These are phyloP conservation scores for Leptographium lundbergii DNA, from an alignment of 2,329 filamentous ascomycete species.

Conservation along the genomic window DNA sequence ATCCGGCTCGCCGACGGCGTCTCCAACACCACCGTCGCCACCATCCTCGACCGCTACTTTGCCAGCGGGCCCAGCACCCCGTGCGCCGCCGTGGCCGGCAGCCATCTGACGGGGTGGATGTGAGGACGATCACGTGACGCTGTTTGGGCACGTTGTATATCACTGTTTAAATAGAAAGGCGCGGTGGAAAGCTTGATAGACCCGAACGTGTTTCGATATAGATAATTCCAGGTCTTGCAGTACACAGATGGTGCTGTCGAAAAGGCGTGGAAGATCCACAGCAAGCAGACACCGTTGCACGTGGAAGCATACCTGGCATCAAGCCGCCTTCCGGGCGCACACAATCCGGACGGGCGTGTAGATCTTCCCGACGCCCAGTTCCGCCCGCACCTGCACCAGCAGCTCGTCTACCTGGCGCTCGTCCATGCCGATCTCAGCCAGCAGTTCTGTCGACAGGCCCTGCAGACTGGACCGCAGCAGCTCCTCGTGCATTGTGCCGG, in stretches of 20 bases:
- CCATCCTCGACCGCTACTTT: neutral
- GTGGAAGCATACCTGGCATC: too few relatives aligned
- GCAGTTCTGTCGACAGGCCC: neutral
- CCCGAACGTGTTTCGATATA: too few relatives aligned
- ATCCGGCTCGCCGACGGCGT: slow-evolving; percentile 17
- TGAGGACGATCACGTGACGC: neutral
- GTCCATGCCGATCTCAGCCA: neutral
- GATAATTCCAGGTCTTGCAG: too few relatives aligned
- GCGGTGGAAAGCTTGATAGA: too few relatives aligned
- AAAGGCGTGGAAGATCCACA: too few relatives aligned
- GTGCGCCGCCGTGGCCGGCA: neutral
- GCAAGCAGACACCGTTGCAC: too few relatives aligned
- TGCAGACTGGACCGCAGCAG: neutral
- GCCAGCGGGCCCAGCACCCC: neutral
- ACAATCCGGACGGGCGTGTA: neutral
- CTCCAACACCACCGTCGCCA: neutral
- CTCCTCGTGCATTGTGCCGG: neutral
- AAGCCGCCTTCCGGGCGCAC: neutral
- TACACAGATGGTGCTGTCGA: too few relatives aligned
- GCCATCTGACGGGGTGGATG: neutral
- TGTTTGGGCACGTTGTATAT: too few relatives aligned
- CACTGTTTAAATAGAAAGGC: too few relatives aligned
- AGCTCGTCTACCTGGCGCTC: neutral
- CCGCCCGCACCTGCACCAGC: neutral
- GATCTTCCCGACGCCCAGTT: neutral